Evolutionary conservation across 2,329 filamentous ascomycete genomes (phyloP).

Genomic region (Zarea fungicola): DNA sequence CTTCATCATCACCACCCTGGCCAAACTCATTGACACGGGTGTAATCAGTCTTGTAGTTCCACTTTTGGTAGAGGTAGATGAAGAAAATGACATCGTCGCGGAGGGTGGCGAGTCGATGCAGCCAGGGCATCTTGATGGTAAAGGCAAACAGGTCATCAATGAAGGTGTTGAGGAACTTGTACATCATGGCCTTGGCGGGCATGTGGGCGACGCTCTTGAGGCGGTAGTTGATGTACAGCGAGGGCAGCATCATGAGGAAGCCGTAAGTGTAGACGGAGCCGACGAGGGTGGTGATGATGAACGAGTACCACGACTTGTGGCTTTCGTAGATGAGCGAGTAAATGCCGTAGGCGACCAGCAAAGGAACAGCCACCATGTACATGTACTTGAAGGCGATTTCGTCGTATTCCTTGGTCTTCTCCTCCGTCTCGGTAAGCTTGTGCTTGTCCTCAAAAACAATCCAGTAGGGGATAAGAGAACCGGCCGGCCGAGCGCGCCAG

Average conservation of each 20-base stretch:
- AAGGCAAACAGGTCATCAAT: conserved; percentile 98
- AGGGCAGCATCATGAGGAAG: conserved; percentile 98
- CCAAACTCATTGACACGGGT: conserved; percentile 95
- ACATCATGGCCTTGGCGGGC: conserved; percentile 93
- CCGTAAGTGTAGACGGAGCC: conserved; percentile 97
- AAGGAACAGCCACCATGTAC: conserved; percentile 84
- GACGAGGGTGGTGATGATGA: conserved; percentile 89
- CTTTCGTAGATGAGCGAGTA: conserved; percentile 91
- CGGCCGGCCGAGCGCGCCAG: conserved; percentile 61
- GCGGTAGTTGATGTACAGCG: conserved; percentile 97
- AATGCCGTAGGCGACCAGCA: conserved; percentile 80
- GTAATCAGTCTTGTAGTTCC: conserved; percentile 88
- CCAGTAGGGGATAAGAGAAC: conserved; percentile 70
- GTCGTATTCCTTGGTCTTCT: conserved; percentile 98
- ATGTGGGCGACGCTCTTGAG: conserved; percentile 95
- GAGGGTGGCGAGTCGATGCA: conserved; percentile 87
- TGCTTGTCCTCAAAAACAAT: conserved; percentile 95
- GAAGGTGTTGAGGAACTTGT: conserved; percentile 98
- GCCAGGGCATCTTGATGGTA: conserved; percentile 97
- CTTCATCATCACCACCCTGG: conserved; percentile 90
- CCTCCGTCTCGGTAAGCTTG: conserved; percentile 87
- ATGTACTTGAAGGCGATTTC: conserved; percentile 97
- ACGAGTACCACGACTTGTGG: conserved; percentile 98
- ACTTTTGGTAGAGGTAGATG: conserved; percentile 91
- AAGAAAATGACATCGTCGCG: conserved; percentile 98